Conservation (phyloP, 2,329 filamentous ascomycete genomes). For the Alternaria atra region DNA sequence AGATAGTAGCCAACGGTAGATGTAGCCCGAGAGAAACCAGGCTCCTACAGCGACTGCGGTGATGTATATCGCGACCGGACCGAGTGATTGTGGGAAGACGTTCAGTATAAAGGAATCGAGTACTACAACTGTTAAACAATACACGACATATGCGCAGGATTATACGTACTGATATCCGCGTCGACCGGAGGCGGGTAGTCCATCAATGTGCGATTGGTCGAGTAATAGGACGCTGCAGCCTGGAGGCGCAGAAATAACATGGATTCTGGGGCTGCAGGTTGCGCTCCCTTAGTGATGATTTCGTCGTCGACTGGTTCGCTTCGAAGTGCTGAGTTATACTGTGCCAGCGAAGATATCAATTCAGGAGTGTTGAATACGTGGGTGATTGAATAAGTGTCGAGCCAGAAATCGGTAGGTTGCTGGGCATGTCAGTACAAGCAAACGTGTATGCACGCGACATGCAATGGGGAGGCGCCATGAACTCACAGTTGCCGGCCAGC, state of each 20-base stretch:
- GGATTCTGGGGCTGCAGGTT: constrained; percentile 53
- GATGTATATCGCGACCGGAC: constrained; percentile 76
- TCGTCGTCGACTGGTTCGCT: constrained; percentile 40
- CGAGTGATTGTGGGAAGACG: constrained; percentile 78
- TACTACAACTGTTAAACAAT: constrained; percentile 57
- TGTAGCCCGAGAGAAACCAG: constrained; percentile 60
- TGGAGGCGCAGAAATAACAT: constrained; percentile 76
- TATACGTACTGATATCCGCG: constrained; percentile 70
- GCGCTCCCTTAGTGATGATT: constrained; percentile 4
- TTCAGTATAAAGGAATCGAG: constrained; percentile 87
- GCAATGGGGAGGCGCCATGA: constrained; percentile 5
- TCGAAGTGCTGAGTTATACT: constrained; percentile 64
- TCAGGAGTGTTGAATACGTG: constrained; percentile 69
- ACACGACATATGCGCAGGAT: background rate
- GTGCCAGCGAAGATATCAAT: constrained; percentile 71
- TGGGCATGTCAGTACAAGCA: constrained; percentile 52
- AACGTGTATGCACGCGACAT: constrained; percentile 1
- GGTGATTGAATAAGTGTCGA: constrained; percentile 71
- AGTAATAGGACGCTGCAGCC: constrained; percentile 86
- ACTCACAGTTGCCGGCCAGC: constrained; percentile 90
- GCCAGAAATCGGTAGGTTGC: constrained; percentile 85
- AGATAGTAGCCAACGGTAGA: constrained; percentile 48
- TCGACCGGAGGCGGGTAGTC: constrained; percentile 73
- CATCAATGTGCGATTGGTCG: constrained; percentile 79
- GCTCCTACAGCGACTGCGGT: constrained; percentile 64